These are phyloP conservation scores for Phalaenopsis aphrodite DNA, from an alignment of 106 monocot genomes.

Conservation along the genomic window DNA sequence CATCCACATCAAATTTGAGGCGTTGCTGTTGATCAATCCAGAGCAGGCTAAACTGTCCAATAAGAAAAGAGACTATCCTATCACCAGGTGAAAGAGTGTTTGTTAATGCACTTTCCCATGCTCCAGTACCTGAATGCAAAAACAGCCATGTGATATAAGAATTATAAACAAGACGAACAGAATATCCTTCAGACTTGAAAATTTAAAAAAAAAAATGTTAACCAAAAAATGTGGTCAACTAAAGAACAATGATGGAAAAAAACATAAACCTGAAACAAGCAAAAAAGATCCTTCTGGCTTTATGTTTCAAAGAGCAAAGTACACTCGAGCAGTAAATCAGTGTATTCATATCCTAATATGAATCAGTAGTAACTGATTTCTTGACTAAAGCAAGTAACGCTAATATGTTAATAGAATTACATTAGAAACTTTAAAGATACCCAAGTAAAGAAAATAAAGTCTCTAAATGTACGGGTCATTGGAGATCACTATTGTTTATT, in stretches of 20 bases:
- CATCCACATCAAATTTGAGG: slow-evolving; percentile 85
- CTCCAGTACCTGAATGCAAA: slow-evolving; percentile 63
- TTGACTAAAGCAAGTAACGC: background rate
- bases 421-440: background rate
- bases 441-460: background rate
- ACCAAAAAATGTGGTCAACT: background rate
- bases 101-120: slow-evolving; percentile 95
- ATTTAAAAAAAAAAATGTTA: background rate
- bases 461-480: too few relatives aligned
- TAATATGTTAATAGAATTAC: background rate
- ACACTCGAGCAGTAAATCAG: background rate
- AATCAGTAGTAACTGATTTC: too few relatives aligned
- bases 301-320: background rate
- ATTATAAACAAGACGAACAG: background rate
- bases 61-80: slow-evolving; percentile 65
- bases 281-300: background rate
- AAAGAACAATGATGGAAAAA: background rate
- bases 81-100: slow-evolving; percentile 92
- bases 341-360: background rate
- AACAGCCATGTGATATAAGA: background rate
- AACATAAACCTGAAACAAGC: background rate
- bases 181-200: background rate
- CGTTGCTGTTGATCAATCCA: slow-evolving; percentile 97
- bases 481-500: too few relatives aligned
- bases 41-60: slow-evolving; percentile 85